Evolutionary conservation across 1,284 basidiomycete genomes (phyloP).

Genomic region (Leccinum ponderosum): DNA sequence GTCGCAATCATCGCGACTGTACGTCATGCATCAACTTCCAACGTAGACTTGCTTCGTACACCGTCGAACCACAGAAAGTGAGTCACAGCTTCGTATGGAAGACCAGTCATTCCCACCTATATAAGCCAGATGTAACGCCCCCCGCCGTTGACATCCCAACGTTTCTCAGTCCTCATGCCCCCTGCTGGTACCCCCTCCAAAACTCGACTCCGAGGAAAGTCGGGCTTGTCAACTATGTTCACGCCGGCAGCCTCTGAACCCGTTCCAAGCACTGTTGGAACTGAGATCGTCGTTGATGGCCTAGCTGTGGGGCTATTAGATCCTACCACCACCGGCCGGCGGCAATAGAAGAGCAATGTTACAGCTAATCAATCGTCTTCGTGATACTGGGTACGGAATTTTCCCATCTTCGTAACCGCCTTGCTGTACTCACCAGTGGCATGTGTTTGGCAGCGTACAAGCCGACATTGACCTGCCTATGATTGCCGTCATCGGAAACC

Average conservation of each 20-base stretch:
- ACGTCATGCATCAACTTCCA: neutral
- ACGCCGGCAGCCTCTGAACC: neutral
- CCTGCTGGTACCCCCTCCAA: neutral
- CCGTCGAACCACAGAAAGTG: neutral
- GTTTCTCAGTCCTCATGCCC: neutral
- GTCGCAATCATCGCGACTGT: neutral
- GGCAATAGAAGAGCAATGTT: neutral
- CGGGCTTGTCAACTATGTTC: neutral
- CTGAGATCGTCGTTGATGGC: neutral
- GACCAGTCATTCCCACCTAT: neutral
- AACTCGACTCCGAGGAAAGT: neutral
- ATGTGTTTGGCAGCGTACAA: conserved; percentile 46
- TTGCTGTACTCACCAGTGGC: neutral
- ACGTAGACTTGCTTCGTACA: neutral
- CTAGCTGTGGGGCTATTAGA: conserved; percentile 45
- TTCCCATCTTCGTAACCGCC: neutral
- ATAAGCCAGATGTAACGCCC: neutral
- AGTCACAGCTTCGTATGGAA: neutral
- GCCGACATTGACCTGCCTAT: conserved; percentile 68
- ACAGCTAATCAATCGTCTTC: neutral
- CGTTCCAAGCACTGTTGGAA: neutral
- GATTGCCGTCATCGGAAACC: conserved; percentile 67
- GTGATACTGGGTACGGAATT: conserved; percentile 48
- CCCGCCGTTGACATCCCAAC: neutral
- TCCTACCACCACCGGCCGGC: neutral